These are phyloP conservation scores for Jamesozyma jinghongensis DNA, from an alignment of 805 yeast genomes.

Conservation along the genomic window DNA sequence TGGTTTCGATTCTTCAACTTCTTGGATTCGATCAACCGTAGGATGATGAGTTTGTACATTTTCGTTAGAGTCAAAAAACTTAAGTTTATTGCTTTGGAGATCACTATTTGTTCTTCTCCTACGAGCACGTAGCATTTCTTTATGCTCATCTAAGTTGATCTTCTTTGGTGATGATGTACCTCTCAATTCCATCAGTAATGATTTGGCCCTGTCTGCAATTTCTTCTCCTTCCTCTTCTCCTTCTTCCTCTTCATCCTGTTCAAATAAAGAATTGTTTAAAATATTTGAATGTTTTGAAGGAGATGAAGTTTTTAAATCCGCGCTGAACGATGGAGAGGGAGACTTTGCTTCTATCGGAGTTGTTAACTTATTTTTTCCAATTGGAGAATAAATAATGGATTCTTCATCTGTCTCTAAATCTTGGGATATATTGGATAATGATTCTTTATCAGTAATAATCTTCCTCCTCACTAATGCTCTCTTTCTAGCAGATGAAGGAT, in stretches of 20 bases:
- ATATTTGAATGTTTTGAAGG: constrained; percentile 1
- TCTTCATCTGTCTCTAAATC: constrained; percentile 22
- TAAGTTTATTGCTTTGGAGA: constrained; percentile 9
- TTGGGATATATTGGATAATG: constrained; percentile 7
- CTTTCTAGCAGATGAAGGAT: constrained; percentile 71
- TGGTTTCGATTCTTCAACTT: not conserved
- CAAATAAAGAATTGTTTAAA: not conserved
- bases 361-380: constrained; percentile 4
- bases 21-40: not conserved
- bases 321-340: not conserved
- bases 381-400: constrained; percentile 26
- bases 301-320: not conserved
- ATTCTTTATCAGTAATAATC: constrained; percentile 28
- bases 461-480: constrained; percentile 68
- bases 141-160: constrained; percentile 19
- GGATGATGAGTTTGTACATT: not conserved
- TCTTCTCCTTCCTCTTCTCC: constrained; percentile 23
- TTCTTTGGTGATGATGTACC: constrained; percentile 23
- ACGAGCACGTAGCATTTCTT: constrained; percentile 23
- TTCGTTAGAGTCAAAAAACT: constrained; percentile 8
- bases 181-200: constrained; percentile 52
- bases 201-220: constrained; percentile 46
- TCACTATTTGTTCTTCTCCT: constrained; percentile 14
- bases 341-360: constrained; percentile 5
- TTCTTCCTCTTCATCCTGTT: not conserved